Base-by-base conservation (phyloP, 2,329 filamentous ascomycete species). In the Cladosporium sphaerospermum region DNA sequence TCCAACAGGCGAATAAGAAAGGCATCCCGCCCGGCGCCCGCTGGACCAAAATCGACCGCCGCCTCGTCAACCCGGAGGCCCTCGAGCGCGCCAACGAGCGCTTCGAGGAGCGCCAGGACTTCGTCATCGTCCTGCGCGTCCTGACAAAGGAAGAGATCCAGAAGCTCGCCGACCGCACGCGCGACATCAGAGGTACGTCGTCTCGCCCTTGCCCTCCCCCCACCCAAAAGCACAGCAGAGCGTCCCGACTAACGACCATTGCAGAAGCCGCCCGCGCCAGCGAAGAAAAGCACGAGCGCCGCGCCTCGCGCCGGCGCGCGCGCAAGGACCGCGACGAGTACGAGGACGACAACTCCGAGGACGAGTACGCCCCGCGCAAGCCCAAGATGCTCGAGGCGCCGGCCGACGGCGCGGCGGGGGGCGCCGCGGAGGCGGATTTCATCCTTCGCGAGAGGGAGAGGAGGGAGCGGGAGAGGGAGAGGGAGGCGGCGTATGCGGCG, bases 1-100 rank as follows among this genome's bases (percentile, higher is more conserved):
- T n/a, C n/a, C n/a, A n/a, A n/a, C n/a, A n/a, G n/a, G n/a, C 62
- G 5, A 65, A 58, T 28, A 65, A 67, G 52, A 68, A 68, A 54
- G 69, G 68, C 45, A 70, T 71, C 19, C 75, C 75, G 4, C 72
- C 84, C 0, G 88, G 86, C 54, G 91, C 91, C 33, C 82, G 89
- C 52, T 96, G 91, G 91, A 96, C 91, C 44, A 95, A 93, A 73
- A 91, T 97, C 65, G 88, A 86, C 66, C 83, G 91, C 53, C 84
- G 86, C 60, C 79, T 95, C 52, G 91, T 97, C 62, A 96, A 95
- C 61, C 90, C 91, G 0, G 87, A 92, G 61, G 90, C 91, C 0
- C 73, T 97, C 44, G 86, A 88, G 54, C 80, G 88, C 56, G 87
- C 88, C n/a, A 88, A 93, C 62, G 91, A 96, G 73, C 80, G 92